Conservation (phyloP, 1,139 yeast genomes). For the Lodderomyces parapsilosis region DNA sequence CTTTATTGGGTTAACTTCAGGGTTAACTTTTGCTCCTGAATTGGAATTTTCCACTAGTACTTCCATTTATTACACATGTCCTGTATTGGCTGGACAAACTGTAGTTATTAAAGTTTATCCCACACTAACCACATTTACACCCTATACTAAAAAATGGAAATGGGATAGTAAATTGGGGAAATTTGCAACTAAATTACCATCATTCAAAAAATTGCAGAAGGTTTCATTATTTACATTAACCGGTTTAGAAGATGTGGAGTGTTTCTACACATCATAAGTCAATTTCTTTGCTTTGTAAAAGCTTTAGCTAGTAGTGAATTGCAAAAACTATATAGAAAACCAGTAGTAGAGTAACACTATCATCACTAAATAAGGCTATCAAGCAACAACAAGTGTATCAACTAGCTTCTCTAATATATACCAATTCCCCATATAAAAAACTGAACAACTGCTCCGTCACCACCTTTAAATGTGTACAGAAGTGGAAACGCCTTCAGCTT, state of each 20-base stretch:
- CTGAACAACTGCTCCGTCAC: no score
- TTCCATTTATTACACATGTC: slow-evolving; percentile 11
- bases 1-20: slow-evolving; percentile 8
- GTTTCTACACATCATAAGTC: slow-evolving; percentile 7
- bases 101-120: slow-evolving; percentile 13
- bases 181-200: slow-evolving; percentile 6
- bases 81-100: slow-evolving; percentile 12
- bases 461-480: slow-evolving; percentile 13
- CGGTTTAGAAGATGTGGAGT: slow-evolving; percentile 16
- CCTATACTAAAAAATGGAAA: slow-evolving; percentile 8
- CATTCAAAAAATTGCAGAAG: slow-evolving; percentile 5
- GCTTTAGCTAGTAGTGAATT: neutral
- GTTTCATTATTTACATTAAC: slow-evolving; percentile 12
- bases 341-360: no score
- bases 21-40: slow-evolving; percentile 13
- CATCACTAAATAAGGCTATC: no score
- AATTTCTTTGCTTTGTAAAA: neutral
- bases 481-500: slow-evolving; percentile 50
- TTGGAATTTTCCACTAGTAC: slow-evolving; percentile 6
- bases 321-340: no score
- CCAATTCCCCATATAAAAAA: no score
- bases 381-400: no score
- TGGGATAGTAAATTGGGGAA: slow-evolving; percentile 11
- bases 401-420: no score
- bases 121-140: slow-evolving; percentile 6